These are phyloP conservation scores for Mucor mucedo DNA, from an alignment of 371 early-diverging fungal species.

Conservation along the genomic window DNA sequence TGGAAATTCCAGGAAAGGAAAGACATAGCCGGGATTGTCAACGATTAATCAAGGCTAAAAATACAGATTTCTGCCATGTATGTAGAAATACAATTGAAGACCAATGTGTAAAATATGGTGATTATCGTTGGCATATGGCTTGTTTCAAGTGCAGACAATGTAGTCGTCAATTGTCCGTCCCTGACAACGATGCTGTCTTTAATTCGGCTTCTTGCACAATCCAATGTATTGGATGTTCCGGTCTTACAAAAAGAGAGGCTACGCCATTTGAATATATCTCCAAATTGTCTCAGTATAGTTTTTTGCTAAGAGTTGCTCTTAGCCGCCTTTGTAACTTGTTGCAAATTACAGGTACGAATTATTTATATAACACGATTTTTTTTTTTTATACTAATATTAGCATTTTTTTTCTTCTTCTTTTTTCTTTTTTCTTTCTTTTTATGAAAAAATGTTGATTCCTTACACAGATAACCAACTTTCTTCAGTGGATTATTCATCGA, in stretches of 20 bases:
- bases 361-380: background rate
- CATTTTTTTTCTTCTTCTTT: background rate
- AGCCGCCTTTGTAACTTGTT: constrained; percentile 81
- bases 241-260: constrained; percentile 33
- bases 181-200: constrained; percentile 45
- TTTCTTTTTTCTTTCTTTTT: constrained; percentile 7
- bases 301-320: constrained; percentile 85
- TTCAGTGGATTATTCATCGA: constrained; percentile 43
- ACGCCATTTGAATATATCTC: constrained; percentile 67
- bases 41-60: constrained; percentile 47
- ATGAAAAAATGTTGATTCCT: background rate
- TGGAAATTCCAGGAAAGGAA: constrained; percentile 63
- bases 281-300: constrained; percentile 90
- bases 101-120: constrained; percentile 76
- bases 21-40: constrained; percentile 52
- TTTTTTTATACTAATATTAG: constrained; percentile 2
- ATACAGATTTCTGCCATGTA: constrained; percentile 80
- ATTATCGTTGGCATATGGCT: constrained; percentile 78
- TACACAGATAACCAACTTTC: constrained; percentile 43
- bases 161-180: constrained; percentile 41
- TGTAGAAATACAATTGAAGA: constrained; percentile 88
- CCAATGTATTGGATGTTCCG: constrained; percentile 52
- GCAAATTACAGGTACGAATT: constrained; percentile 62
- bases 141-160: constrained; percentile 84
- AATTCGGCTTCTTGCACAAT: constrained; percentile 46